These are phyloP conservation scores for Taphrina communis DNA, from an alignment of 1,139 yeast genomes.

Conservation along the genomic window DNA sequence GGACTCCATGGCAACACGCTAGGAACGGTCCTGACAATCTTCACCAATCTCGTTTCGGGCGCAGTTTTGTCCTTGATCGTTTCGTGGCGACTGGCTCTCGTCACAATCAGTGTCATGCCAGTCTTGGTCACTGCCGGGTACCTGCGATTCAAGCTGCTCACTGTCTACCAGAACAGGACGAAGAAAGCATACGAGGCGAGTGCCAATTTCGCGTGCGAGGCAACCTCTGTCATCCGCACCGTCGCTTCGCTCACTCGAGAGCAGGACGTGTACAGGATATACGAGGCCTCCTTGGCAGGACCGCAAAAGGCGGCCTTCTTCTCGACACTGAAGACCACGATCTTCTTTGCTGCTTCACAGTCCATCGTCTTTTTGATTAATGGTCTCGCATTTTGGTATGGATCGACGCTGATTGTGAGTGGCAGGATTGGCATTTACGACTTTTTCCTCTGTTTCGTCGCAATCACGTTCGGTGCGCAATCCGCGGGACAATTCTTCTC, in stretches of 20 bases:
- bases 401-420: constrained; percentile 46
- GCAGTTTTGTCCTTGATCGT: constrained; percentile 71
- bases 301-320: constrained; percentile 59
- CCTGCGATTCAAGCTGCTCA: constrained; percentile 80
- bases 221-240: constrained; percentile 59
- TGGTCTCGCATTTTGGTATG: constrained; percentile 50
- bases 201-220: constrained; percentile 60
- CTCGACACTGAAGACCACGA: constrained; percentile 59
- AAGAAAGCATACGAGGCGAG: constrained; percentile 56
- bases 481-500: constrained; percentile 59
- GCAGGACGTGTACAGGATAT: constrained; percentile 60
- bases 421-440: constrained; percentile 46
- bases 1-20: constrained; percentile 64
- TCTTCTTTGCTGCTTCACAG: constrained; percentile 48
- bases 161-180: constrained; percentile 64
- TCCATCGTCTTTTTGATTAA: constrained; percentile 47
- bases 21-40: constrained; percentile 53
- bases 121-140: constrained; percentile 70
- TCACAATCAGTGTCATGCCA: constrained; percentile 65
- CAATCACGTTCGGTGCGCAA: constrained; percentile 53
- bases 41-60: constrained; percentile 65
- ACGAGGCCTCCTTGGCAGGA: constrained; percentile 59
- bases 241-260: constrained; percentile 62
- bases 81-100: constrained; percentile 67
- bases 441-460: constrained; percentile 59